Base-by-base conservation (phyloP, 2,329 filamentous ascomycete genomes). In the Cercospora zeae-maydis region DNA sequence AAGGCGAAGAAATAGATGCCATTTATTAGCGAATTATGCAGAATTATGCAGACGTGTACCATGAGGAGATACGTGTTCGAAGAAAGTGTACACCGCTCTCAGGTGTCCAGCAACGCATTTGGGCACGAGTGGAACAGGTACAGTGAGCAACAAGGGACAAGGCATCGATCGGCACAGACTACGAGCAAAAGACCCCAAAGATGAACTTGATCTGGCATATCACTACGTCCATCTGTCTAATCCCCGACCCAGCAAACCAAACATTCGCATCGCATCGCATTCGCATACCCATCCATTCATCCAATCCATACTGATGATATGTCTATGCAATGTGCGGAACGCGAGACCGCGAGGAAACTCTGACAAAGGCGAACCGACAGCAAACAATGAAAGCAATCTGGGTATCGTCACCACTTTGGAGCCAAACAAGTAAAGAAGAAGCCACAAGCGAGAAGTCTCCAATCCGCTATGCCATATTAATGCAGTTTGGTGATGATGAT, bases 1-100 rank as follows among this genome's bases (percentile, higher is more conserved):
- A 88, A 86, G 78, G 86, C 88, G 73, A 84, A 84, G 76, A 85
- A 87, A 75, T 64, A 60, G 45, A 60, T 42, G 9, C 11, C 7
- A 13, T 14, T 49, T 5, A 14, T 49, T 14, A 49, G 19, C 42
- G 21, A 14, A 9, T 8, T 24, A n/a, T 1, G 11, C 21, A 49
- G 31, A 34, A 34, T 4, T 9, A 31, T 5, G 30, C 5, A 31
- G 30, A 9, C 5, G 11, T 34, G 31, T 9, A 34, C 8, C 2
- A 34, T 10, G 31, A 34, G 31, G 10, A 9, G 31, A 34, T 6
- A 27, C 6, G 24, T 27, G 10, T n/a, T 5, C 42, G 14, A 34
- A 21, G 24, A 49, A 45, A 24, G 24, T 49, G 42, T 49, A 19
- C 24, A 49, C 42, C 24, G 24, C 24, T 27, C 24, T 27, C 24